Evolutionary conservation across 768 basidiomycete genomes (phyloP).

Genomic region (Tephrocybe sp.): DNA sequence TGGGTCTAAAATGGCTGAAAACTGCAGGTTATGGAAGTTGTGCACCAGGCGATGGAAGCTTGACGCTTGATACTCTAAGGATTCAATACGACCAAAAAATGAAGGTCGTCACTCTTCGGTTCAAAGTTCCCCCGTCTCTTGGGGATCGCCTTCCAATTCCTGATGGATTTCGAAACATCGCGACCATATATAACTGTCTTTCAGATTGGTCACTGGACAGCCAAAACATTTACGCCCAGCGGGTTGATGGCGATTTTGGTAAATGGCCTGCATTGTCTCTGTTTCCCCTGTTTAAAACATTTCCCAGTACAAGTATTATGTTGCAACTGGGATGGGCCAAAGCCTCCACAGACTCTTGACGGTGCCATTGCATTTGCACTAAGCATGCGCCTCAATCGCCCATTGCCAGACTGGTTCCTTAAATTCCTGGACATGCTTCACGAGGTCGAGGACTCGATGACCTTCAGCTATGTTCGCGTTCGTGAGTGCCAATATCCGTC

Average conservation of each 20-base stretch:
- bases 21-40: slow-evolving; percentile 17
- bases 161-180: slow-evolving; percentile 4
- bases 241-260: slow-evolving; percentile 5
- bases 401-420: slow-evolving; percentile 28
- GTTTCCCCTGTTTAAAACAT: neutral
- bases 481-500: slow-evolving; percentile 17
- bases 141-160: slow-evolving; percentile 3
- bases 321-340: slow-evolving; percentile 1
- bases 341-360: slow-evolving; percentile 15
- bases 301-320: slow-evolving; percentile 1
- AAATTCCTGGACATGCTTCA: slow-evolving; percentile 26
- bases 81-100: slow-evolving; percentile 6
- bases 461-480: slow-evolving; percentile 5
- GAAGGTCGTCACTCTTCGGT: slow-evolving; percentile 1
- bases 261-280: neutral
- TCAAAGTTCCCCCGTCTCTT: neutral
- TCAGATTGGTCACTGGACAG: slow-evolving; percentile 3
- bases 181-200: slow-evolving; percentile 5
- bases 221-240: slow-evolving; percentile 2
- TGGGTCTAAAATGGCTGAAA: slow-evolving; percentile 26
- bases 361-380: slow-evolving; percentile 13
- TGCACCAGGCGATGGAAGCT: neutral
- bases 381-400: slow-evolving; percentile 12
- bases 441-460: slow-evolving; percentile 19
- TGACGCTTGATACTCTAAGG: neutral